Evolutionary conservation across 345 rosid species (phyloP), one percentile per base, ranked within the genome.

Genomic region (Theobroma cacao): DNA sequence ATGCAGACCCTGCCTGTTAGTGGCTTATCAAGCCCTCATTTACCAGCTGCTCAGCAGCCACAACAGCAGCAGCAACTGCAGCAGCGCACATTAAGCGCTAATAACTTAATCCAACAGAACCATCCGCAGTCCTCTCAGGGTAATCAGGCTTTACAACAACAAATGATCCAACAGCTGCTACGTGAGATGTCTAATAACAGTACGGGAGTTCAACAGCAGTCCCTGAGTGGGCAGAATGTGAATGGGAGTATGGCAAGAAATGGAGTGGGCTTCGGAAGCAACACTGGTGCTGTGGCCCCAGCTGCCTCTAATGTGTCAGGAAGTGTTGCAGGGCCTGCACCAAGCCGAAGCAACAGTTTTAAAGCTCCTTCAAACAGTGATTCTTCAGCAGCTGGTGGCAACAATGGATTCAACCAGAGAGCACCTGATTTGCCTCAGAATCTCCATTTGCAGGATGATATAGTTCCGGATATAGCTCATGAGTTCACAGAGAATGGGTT

Each of bases 141-240:
- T 75, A 95, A 76, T 85, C 98, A 86, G 80, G 87, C 85, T 33
- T 69, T 89, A 59, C 94, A 92, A 78, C 96, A 91, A 66, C 96
- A 89, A 82, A 88, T 91, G 93, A 85, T 95, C 78, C 96, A 92
- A 78, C 97, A 92, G 26, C 79, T 95, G 60, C 87, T 92, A 84
- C 94, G 92, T 74, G 98, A 93, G 78, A 86, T 92, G 88, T 89
- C 93, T 40, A 87, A 82, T 73, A 81, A 78, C 34, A 83, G 87
- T 15, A 85, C 83, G 30, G 88, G 82, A 50, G 81, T 70, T 61
- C 92, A 82, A 64, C 93, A 86, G 77, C 94, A 81, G 77, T 65
- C 87, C 24, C 77, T 78, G 70, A 13, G 86, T 20, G 88, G 84
- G 33, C 92, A 86, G 85, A 84, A 75, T 62, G 79, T 79, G 34